These are phyloP conservation scores for Magnaporthales sp. DNA, from an alignment of 2,329 filamentous ascomycete genomes.

Conservation along the genomic window DNA sequence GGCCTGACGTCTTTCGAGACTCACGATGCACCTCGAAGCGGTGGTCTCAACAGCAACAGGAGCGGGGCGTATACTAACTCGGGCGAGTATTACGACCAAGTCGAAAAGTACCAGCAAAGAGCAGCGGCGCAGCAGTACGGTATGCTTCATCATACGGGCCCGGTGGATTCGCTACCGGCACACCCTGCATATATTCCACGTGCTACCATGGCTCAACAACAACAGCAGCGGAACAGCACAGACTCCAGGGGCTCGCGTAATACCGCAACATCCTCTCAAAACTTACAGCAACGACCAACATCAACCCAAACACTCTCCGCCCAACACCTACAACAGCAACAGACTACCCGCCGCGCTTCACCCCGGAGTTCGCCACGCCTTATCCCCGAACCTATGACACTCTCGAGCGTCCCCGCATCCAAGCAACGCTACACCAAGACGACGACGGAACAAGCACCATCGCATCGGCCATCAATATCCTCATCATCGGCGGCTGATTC, in stretches of 20 bases:
- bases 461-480: background rate
- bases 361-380: constrained; percentile 5
- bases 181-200: constrained; percentile 40
- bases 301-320: background rate
- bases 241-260: constrained; percentile 1
- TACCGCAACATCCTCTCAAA: background rate
- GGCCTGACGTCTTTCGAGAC: background rate
- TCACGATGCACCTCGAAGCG: background rate
- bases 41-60: constrained; percentile 8
- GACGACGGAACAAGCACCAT: background rate
- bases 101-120: constrained; percentile 10
- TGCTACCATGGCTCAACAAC: constrained; percentile 4
- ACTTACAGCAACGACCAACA: background rate
- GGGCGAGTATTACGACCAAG: constrained; percentile 30
- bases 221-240: constrained; percentile 2
- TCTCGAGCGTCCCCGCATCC: constrained; percentile 2
- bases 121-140: constrained; percentile 7
- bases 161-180: constrained; percentile 28
- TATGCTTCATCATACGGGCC: constrained; percentile 3
- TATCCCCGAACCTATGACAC: constrained; percentile 1
- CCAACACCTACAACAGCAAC: constrained; percentile 2
- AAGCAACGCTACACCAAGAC: constrained; percentile 4
- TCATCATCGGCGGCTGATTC: constrained; percentile 11
- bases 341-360: background rate
- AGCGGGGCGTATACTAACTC: constrained; percentile 20